Base-by-base conservation (phyloP, 2,329 filamentous ascomycete species). In the Fusarium veterinarium region DNA sequence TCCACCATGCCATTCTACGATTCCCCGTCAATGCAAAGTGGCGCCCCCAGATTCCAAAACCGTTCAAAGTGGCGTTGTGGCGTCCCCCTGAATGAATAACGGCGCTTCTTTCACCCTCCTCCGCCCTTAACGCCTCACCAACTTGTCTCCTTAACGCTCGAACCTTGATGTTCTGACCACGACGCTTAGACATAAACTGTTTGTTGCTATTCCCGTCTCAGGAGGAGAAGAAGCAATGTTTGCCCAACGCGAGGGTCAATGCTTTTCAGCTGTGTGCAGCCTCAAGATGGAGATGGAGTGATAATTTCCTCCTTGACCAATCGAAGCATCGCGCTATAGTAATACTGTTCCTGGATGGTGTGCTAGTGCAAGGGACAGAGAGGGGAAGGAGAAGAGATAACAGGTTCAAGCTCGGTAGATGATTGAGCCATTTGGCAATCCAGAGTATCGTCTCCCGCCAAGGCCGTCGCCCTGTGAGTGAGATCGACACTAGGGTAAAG, bases 151-250 rank as follows among this genome's bases (percentile, higher is more conserved):
- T 11, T 2, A 25, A 35, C 12, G 12, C 16, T 35, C 4, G 4
- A 8, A 16, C 4, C 19, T 14, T 19, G 19, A 8, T 19, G 6
- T 25, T 5, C 3, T 30, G 44, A 14, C 41, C 41, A 1, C 17
- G n/a, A 5, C 12, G 7, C 7, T 41, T 41, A 5, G 38, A 1
- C 38, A 1, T 1, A 6, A 20, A 20, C 0, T 20, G 12, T 8
- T 16, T 17, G 13, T n/a, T 30, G 6, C 25, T 30, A 30, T 46
- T 46, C 3, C 16, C 0, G 13, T n/a, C 6, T 16, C 5, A 8
- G 20, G 13, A 14, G 12, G 3, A 14, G 5, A 17, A 10, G 5
- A 23, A 9, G 6, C 0, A 11, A 5, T 51, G 48, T 51, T 51
- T 35, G 31, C 17, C 7, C 11, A 44, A 3, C 4, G 23, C 41